Evolutionary conservation across 805 yeast species (phyloP).

Genomic region (Metahyphopichia silvanorum): DNA sequence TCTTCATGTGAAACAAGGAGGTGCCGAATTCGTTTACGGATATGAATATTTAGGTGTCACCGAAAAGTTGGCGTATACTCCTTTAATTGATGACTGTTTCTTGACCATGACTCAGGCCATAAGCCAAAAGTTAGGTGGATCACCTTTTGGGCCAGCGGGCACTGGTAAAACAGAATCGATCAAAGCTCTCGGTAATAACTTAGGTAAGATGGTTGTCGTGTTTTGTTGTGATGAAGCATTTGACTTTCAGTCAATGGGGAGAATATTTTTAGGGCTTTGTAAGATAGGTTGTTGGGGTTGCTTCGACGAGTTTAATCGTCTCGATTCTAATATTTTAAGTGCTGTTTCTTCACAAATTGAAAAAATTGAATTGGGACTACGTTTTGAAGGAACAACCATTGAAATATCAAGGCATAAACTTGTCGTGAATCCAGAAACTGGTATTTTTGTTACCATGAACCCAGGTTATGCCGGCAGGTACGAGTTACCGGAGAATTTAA

Average conservation of each 20-base stretch:
- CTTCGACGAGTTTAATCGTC: constrained; percentile 90
- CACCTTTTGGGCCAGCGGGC: constrained; percentile 95
- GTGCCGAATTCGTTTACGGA: constrained; percentile 58
- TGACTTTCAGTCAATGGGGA: constrained; percentile 73
- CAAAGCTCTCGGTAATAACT: constrained; percentile 73
- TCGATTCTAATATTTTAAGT: constrained; percentile 68
- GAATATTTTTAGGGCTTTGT: constrained; percentile 76
- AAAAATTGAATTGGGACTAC: constrained; percentile 57
- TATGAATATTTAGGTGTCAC: constrained; percentile 79
- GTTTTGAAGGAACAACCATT: constrained; percentile 19
- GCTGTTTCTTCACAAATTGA: constrained; percentile 83
- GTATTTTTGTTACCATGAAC: constrained; percentile 86
- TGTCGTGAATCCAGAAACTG: constrained; percentile 47
- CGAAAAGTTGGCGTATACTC: constrained; percentile 73
- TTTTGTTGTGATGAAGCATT: constrained; percentile 91
- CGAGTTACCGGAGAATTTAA: constrained; percentile 79
- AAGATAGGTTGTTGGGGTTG: constrained; percentile 93
- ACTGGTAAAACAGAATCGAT: constrained; percentile 94
- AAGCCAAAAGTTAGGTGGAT: constrained; percentile 75
- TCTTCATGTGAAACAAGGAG: constrained; percentile 51
- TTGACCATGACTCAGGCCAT: constrained; percentile 72
- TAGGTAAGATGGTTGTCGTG: constrained; percentile 80
- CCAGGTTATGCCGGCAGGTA: constrained; percentile 86
- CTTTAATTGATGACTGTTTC: constrained; percentile 62
- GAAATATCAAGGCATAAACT: constrained; percentile 42